A percentile compares a stretch with the other conserved stretches of the same genome.
phyloP scores from a whole-genome alignment of 495 filamentous ascomycete species.

The Halenospora varia region DNA sequence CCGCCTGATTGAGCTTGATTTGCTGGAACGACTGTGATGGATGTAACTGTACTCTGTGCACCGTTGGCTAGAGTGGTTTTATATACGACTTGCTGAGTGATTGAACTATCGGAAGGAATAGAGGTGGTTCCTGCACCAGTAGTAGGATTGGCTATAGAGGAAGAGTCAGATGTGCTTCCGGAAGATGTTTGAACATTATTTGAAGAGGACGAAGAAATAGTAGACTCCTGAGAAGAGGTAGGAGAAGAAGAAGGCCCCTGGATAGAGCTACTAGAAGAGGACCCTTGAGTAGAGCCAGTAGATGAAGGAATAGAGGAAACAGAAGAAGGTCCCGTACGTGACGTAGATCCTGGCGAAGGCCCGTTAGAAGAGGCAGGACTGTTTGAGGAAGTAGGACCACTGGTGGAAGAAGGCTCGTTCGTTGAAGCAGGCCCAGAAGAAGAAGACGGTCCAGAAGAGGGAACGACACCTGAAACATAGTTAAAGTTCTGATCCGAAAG shows the following conservation, averaged over 20 bases:
- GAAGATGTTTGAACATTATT: neutral
- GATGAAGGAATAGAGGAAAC: neutral
- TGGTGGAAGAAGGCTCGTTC: no score
- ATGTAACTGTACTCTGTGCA: slow-evolving; percentile 11
- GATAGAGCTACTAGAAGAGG: no score
- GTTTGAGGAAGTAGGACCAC: no score
- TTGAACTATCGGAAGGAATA: neutral
- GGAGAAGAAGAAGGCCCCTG: no score
- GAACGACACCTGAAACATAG: neutral
- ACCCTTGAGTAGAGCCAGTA: neutral
- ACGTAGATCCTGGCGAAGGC: no score
- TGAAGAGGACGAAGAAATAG: slow-evolving; percentile 1
- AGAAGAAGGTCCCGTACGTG: neutral
- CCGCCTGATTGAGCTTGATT: slow-evolving; percentile 3
- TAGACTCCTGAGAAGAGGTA: slow-evolving; percentile 3
- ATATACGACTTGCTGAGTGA: slow-evolving; percentile 17
- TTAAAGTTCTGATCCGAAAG: neutral
- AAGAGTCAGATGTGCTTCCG: slow-evolving; percentile 8
- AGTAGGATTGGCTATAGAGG: neutral
- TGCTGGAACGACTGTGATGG: slow-evolving; percentile 20
- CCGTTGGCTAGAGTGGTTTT: slow-evolving; percentile 19
- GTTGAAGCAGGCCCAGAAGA: neutral
- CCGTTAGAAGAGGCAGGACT: no score
- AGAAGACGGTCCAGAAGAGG: neutral
- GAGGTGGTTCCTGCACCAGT: neutral